Conservation (phyloP, 2,329 filamentous ascomycete species). For the Exophiala oligosperma region DNA sequence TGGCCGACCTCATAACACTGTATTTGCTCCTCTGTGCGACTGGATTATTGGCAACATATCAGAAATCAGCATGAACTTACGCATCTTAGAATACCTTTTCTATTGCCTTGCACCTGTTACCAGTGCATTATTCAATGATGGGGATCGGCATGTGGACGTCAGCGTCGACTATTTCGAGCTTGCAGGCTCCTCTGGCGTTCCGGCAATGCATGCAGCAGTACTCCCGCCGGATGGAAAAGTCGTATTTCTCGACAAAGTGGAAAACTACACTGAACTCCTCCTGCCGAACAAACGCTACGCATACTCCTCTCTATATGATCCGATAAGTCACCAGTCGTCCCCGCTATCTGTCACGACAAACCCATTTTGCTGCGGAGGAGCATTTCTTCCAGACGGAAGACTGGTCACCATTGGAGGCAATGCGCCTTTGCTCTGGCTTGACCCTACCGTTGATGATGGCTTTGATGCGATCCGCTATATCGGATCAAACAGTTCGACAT, state of each 20-base stretch:
- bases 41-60: neutral
- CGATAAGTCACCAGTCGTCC: conserved; percentile 42
- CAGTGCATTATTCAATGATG: neutral
- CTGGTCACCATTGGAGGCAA: conserved; percentile 60
- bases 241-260: conserved; percentile 63
- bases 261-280: conserved; percentile 60
- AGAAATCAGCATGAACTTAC: neutral
- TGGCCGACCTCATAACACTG: neutral
- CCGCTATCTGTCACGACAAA: conserved; percentile 46
- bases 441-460: conserved; percentile 60
- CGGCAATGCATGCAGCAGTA: conserved; percentile 60
- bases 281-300: conserved; percentile 57
- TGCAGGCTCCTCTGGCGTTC: conserved; percentile 60
- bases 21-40: neutral
- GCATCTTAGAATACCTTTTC: neutral
- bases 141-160: neutral
- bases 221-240: conserved; percentile 61
- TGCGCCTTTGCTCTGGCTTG: conserved; percentile 54
- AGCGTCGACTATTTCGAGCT: conserved; percentile 40
- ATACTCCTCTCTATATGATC: conserved; percentile 62
- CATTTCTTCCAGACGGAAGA: conserved; percentile 58
- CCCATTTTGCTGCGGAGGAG: conserved; percentile 61
- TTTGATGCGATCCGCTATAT: conserved; percentile 60
- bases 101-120: neutral
- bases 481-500: conserved; percentile 46